phyloP scores from a whole-genome alignment of 2,329 filamentous ascomycete genomes.

The Emydomyces testavorans region DNA sequence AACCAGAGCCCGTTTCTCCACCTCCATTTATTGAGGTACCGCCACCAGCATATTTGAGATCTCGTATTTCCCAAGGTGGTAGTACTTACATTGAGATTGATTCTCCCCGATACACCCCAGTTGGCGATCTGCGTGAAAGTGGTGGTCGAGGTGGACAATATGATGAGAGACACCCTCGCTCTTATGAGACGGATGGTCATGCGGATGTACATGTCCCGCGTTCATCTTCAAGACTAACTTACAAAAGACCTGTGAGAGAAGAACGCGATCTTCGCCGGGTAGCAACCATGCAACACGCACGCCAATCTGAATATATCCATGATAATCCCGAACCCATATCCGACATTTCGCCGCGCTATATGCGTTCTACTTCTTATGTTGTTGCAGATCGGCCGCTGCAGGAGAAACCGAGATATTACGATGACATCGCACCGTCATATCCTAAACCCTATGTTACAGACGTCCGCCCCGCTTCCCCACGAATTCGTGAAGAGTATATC shows the following conservation, averaged over 20 bases:
- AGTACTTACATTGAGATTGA: slow-evolving; percentile 40
- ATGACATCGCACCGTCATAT: slow-evolving; percentile 25
- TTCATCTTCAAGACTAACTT: slow-evolving; percentile 31
- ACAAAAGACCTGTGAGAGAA: slow-evolving; percentile 31
- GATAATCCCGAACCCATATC: slow-evolving; percentile 37
- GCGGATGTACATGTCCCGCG: slow-evolving; percentile 28
- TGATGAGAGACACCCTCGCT: slow-evolving; percentile 26
- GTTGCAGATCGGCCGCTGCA: slow-evolving; percentile 30
- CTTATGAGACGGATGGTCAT: slow-evolving; percentile 22
- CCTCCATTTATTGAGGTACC: slow-evolving; percentile 42
- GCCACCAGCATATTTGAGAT: slow-evolving; percentile 25
- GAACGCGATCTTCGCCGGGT: slow-evolving; percentile 38
- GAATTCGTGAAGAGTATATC: slow-evolving; percentile 33
- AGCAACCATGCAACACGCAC: slow-evolving; percentile 36
- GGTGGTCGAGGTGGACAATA: slow-evolving; percentile 24
- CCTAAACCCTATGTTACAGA: slow-evolving; percentile 16
- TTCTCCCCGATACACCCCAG: slow-evolving; percentile 31
- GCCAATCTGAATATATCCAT: slow-evolving; percentile 32
- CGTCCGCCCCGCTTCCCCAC: slow-evolving; percentile 22
- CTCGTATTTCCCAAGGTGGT: slow-evolving; percentile 31
- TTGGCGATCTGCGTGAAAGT: slow-evolving; percentile 27
- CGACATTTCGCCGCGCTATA: slow-evolving; percentile 25
- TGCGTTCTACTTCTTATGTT: slow-evolving; percentile 32
- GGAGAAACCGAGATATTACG: slow-evolving; percentile 31
- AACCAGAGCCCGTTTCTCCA: slow-evolving; percentile 52